These are phyloP conservation scores for Aspergillus phoenicis DNA, from an alignment of 2,329 filamentous ascomycete genomes.

Conservation along the genomic window DNA sequence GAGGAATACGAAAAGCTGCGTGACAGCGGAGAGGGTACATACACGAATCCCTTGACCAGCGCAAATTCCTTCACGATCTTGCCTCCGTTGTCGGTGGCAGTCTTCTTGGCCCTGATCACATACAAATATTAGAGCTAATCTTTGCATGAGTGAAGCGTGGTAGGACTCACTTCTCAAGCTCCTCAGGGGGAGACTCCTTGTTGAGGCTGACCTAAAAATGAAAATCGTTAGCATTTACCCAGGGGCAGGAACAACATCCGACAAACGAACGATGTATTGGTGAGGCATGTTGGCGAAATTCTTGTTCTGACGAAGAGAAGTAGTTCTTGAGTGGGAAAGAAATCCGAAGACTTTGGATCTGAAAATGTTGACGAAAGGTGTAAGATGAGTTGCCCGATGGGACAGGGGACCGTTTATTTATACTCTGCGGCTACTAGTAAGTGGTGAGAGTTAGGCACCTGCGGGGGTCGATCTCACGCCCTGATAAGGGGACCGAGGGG, in stretches of 20 bases:
- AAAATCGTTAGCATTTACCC: too few species aligned
- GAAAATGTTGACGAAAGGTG: too few species aligned
- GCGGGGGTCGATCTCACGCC: too few species aligned
- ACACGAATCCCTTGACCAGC: conserved; percentile 93
- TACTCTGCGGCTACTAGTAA: neutral
- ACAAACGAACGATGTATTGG: too few species aligned
- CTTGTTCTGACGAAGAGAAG: too few species aligned
- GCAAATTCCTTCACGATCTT: conserved; percentile 81
- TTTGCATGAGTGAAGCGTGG: neutral
- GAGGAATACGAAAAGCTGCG: neutral
- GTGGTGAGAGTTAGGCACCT: neutral
- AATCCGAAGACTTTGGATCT: too few species aligned
- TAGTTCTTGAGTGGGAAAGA: too few species aligned
- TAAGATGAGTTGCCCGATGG: neutral
- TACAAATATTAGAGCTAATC: conserved; percentile 17
- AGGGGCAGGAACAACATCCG: too few species aligned
- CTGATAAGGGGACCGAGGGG: too few species aligned
- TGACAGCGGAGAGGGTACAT: conserved; percentile 44
- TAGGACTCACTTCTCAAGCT: conserved; percentile 67
- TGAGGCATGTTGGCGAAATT: too few species aligned
- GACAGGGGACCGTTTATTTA: neutral
- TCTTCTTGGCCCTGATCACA: conserved; percentile 69
- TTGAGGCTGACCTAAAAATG: conserved; percentile 74
- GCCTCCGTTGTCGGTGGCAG: conserved; percentile 74
- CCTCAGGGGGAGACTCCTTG: conserved; percentile 63